These are phyloP conservation scores for Mycena alexandri DNA, from an alignment of 768 basidiomycete genomes.

Conservation along the genomic window DNA sequence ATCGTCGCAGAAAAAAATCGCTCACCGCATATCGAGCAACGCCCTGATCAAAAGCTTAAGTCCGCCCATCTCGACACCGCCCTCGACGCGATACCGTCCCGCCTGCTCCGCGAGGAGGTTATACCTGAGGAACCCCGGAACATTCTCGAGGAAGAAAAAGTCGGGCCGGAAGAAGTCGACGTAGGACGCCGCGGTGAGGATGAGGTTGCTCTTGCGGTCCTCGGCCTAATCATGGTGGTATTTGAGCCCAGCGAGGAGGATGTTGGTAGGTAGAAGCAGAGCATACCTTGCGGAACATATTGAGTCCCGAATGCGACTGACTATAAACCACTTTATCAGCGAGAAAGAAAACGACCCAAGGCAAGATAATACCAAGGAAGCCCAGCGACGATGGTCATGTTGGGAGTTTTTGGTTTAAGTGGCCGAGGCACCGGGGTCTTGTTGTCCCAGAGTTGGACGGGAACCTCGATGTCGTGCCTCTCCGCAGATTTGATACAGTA, in stretches of 20 bases:
- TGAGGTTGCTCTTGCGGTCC: constrained; percentile 76
- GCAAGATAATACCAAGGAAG: constrained; percentile 74
- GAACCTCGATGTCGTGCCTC: constrained; percentile 55
- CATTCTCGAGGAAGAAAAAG: constrained; percentile 65
- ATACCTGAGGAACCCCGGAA: constrained; percentile 55
- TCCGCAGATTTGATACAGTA: constrained; percentile 67
- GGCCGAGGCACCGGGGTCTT: constrained; percentile 56
- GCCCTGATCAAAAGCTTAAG: constrained; percentile 75
- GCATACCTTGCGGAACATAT: constrained; percentile 69
- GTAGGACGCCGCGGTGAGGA: constrained; percentile 70
- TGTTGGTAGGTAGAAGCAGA: too few species aligned
- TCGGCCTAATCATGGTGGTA: constrained; percentile 51
- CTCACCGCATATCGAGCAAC: constrained; percentile 75
- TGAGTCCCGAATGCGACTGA: constrained; percentile 79
- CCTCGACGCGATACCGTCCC: constrained; percentile 60
- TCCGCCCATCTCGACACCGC: constrained; percentile 81
- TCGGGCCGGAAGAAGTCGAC: constrained; percentile 61
- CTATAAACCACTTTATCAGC: constrained; percentile 52
- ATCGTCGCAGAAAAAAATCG: too few species aligned
- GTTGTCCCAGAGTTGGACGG: constrained; percentile 55
- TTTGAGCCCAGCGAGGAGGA: not conserved
- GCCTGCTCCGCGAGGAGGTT: constrained; percentile 57
- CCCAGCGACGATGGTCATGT: constrained; percentile 75
- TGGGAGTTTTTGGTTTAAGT: constrained; percentile 65
- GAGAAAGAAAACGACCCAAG: constrained; percentile 2